phyloP scores from a whole-genome alignment of 2,329 filamentous ascomycete genomes.

The Chaetomiaceae sp. region DNA sequence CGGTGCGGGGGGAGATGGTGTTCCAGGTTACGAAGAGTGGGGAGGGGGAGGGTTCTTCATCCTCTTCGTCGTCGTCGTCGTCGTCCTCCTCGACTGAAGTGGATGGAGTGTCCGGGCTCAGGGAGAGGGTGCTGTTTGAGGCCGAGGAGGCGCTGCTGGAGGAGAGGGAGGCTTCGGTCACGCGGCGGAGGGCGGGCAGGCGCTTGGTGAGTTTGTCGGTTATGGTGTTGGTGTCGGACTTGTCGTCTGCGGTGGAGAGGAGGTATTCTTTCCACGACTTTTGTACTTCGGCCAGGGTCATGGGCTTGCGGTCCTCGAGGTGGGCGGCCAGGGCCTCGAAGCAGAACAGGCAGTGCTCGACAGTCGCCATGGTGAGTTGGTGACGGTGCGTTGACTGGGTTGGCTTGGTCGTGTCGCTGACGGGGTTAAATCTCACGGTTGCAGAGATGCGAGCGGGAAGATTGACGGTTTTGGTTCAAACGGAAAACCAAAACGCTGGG shows the following conservation, averaged over 20 bases:
- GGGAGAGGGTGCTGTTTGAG: constrained; percentile 32
- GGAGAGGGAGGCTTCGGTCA: constrained; percentile 34
- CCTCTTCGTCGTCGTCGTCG: constrained; percentile 22
- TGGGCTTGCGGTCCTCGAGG: constrained; percentile 64
- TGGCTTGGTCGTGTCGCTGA: constrained; percentile 15
- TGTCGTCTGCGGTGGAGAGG: constrained; percentile 25
- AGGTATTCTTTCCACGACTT: constrained; percentile 52
- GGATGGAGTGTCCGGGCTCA: constrained; percentile 37
- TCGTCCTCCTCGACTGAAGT: constrained; percentile 33
- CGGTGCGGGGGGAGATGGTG: constrained; percentile 55
- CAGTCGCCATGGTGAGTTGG: constrained; percentile 67
- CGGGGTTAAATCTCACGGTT: too few species aligned
- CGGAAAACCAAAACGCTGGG: background rate
- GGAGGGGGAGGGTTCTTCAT: constrained; percentile 49
- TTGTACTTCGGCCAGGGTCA: constrained; percentile 66
- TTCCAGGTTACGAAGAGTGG: constrained; percentile 97
- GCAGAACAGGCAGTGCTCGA: constrained; percentile 84
- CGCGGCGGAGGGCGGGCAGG: constrained; percentile 40
- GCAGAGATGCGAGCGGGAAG: background rate
- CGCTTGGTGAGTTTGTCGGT: constrained; percentile 32
- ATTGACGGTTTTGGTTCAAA: background rate
- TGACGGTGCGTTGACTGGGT: too few species aligned
- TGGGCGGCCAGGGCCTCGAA: constrained; percentile 81
- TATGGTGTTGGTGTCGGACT: constrained; percentile 14
- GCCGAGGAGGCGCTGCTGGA: constrained; percentile 33